A percentile compares a stretch with the other conserved stretches of the same genome.
phyloP scores from a whole-genome alignment of 345 rosid species.

The Dovyalis caffra region DNA sequence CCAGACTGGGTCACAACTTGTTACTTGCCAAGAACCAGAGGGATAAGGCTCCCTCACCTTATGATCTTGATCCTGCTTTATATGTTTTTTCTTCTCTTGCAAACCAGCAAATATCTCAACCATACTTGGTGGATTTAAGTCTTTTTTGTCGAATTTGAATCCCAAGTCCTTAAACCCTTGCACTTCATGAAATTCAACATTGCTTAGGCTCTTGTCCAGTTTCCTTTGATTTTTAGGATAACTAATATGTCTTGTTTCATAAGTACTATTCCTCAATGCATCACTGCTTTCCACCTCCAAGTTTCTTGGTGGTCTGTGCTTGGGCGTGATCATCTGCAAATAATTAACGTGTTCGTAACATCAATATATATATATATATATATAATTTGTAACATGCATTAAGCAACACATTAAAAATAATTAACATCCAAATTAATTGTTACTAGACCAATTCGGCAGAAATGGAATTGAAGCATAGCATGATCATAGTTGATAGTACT shows the following conservation, averaged over 20 bases:
- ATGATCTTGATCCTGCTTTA: constrained; percentile 1
- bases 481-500: too few relatives aligned
- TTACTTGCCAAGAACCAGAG: constrained; percentile 41
- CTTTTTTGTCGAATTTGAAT: too few relatives aligned
- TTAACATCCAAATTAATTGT: too few relatives aligned
- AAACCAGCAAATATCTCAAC: constrained; percentile 33
- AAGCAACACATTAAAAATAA: too few relatives aligned
- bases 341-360: too few relatives aligned
- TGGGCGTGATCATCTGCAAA: constrained; percentile 34
- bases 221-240: constrained; percentile 12
- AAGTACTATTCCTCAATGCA: not conserved
- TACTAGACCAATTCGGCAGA: too few relatives aligned
- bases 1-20: constrained; percentile 32
- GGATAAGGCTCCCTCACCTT: constrained; percentile 32
- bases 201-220: constrained; percentile 40
- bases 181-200: constrained; percentile 47
- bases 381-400: too few relatives aligned
- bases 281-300: constrained; percentile 16
- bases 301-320: constrained; percentile 44
- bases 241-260: constrained; percentile 22
- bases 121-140: constrained; percentile 27
- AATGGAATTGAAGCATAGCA: too few relatives aligned
- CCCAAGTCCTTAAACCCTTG: constrained; percentile 51
- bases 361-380: too few relatives aligned
- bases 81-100: constrained; percentile 30